Conservation (phyloP, 345 rosid species). For the Linum tenue region DNA sequence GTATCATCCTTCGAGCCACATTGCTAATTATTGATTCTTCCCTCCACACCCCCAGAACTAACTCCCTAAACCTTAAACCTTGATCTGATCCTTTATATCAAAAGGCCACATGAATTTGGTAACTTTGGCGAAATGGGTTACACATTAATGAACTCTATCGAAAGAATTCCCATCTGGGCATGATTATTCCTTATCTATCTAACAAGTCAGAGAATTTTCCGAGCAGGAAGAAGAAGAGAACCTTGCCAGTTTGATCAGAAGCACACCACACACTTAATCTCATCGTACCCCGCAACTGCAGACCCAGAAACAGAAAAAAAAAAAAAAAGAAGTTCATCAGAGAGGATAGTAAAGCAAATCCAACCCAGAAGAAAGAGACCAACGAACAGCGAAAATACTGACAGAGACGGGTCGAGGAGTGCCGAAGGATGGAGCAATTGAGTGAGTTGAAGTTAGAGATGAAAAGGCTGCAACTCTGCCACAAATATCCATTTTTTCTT, state of each 20-base stretch:
- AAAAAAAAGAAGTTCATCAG: background rate
- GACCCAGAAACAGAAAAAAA: slow-evolving; percentile 4
- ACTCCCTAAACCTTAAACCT: background rate
- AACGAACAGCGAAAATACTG: background rate
- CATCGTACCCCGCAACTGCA: slow-evolving; percentile 28
- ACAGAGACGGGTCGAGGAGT: slow-evolving; percentile 31
- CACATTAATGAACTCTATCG: no score
- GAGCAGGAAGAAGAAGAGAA: slow-evolving; percentile 1
- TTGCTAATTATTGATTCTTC: background rate
- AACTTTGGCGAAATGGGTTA: no score
- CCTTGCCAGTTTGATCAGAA: slow-evolving; percentile 46
- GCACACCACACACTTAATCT: slow-evolving; percentile 35
- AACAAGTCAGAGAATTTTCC: no score
- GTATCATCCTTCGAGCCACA: background rate
- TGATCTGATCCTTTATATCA: no score
- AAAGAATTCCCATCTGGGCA: no score
- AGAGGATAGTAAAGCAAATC: background rate
- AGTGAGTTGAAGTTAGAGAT: slow-evolving; percentile 41
- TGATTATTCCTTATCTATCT: no score
- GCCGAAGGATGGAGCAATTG: slow-evolving; percentile 35
- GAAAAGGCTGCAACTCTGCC: slow-evolving; percentile 28
- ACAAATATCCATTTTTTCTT: slow-evolving; percentile 28
- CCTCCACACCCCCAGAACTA: background rate
- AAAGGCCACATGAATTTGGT: no score
- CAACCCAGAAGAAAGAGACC: background rate